Percentiles rank a stretch among this genome's conserved stretches.
phyloP scores from a whole-genome alignment of 805 yeast species.

The Cephaloascus albidus region DNA sequence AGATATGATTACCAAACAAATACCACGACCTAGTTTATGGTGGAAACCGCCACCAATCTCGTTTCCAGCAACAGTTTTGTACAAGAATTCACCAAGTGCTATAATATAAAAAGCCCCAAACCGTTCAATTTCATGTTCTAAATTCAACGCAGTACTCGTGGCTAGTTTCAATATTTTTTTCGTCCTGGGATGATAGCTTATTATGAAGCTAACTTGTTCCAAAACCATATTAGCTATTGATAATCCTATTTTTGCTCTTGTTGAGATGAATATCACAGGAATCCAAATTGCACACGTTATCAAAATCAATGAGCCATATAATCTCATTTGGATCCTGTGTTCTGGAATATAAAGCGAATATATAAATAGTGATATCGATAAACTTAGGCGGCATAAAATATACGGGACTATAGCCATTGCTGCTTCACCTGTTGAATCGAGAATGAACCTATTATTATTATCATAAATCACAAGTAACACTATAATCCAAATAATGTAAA shows the following conservation, averaged over 20 bases:
- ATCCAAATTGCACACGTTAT: conserved; percentile 37
- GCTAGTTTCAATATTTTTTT: conserved; percentile 31
- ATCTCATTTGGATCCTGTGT: conserved; percentile 39
- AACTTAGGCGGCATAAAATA: conserved; percentile 33
- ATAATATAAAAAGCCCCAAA: conserved; percentile 49
- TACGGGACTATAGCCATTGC: conserved; percentile 39
- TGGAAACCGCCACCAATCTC: conserved; percentile 39
- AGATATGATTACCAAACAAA: conserved; percentile 37
- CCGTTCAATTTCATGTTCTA: conserved; percentile 61
- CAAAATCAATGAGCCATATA: conserved; percentile 20
- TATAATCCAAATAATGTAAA: conserved; percentile 44
- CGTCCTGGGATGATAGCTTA: conserved; percentile 36
- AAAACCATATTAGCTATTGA: conserved; percentile 27
- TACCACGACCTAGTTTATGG: conserved; percentile 34
- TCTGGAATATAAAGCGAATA: conserved; percentile 39
- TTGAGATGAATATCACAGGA: conserved; percentile 36
- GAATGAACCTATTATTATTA: conserved; percentile 33
- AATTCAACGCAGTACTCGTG: conserved; percentile 50
- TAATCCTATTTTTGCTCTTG: conserved; percentile 36
- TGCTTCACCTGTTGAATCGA: conserved; percentile 24
- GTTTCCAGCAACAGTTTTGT: conserved; percentile 38
- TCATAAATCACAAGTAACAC: conserved; percentile 38
- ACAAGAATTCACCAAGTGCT: conserved; percentile 57
- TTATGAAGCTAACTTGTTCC: conserved; percentile 28
- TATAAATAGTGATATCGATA: conserved; percentile 18